Evolutionary conservation across 805 yeast genomes (phyloP).

Genomic region (Lachancea meyersii): DNA sequence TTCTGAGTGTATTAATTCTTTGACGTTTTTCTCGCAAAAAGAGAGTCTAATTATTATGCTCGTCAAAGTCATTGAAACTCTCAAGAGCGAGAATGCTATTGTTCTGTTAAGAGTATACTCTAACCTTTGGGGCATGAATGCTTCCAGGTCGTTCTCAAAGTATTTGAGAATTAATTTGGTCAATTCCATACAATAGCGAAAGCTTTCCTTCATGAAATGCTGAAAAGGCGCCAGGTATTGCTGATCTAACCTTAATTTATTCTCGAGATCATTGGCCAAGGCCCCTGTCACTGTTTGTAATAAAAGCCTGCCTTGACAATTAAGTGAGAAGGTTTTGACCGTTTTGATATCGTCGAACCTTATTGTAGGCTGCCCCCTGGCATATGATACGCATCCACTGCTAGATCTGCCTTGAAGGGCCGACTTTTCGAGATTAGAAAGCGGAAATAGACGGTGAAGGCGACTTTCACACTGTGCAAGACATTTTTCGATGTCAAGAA

Average conservation of each 20-base stretch:
- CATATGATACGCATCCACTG: neutral
- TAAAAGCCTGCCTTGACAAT: constrained; percentile 1
- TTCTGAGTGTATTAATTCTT: neutral
- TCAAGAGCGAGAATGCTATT: neutral
- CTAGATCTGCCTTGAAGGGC: neutral
- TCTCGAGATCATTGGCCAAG: constrained; percentile 1
- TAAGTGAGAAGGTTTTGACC: neutral
- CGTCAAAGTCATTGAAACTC: neutral
- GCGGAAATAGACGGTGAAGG: neutral
- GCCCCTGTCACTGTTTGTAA: neutral
- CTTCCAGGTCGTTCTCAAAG: neutral
- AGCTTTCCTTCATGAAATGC: neutral
- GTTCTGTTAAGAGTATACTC: constrained; percentile 2
- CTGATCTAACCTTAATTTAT: neutral
- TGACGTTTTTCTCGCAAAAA: neutral
- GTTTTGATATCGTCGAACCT: neutral
- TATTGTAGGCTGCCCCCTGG: neutral
- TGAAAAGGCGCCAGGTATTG: neutral
- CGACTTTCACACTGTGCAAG: neutral
- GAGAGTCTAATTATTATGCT: constrained; percentile 1
- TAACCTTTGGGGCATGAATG: neutral
- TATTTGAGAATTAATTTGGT: constrained; percentile 3
- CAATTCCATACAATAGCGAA: constrained; percentile 4
- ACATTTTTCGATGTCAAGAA: neutral
- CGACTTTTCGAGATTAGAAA: neutral